Conservation (phyloP, 345 rosid genomes). For the Mangifera indica region DNA sequence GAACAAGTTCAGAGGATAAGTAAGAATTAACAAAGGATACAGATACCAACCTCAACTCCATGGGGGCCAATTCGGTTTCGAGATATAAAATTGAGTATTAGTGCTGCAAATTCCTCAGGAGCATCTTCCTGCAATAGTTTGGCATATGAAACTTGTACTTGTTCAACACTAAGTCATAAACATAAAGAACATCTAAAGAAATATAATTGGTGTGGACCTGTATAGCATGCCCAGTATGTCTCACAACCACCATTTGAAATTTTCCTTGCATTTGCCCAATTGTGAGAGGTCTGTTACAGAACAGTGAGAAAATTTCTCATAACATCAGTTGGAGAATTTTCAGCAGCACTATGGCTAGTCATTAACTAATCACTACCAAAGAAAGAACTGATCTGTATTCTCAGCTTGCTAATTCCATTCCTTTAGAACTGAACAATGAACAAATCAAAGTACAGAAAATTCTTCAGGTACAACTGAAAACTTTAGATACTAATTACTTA, state of each 20-base stretch:
- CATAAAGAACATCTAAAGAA: background rate
- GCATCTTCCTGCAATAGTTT: conserved; percentile 68
- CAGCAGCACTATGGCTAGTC: background rate
- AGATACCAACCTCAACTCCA: conserved; percentile 72
- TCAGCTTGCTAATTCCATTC: background rate
- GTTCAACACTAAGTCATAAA: background rate
- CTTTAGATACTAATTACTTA: too few relatives aligned
- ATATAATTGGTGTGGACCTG: conserved; percentile 50
- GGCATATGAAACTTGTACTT: background rate
- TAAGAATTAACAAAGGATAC: background rate
- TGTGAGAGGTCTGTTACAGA: conserved; percentile 66
- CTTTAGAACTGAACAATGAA: too few relatives aligned
- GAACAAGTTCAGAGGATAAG: background rate
- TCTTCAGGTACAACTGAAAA: too few relatives aligned
- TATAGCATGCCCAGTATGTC: conserved; percentile 96
- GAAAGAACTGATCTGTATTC: background rate
- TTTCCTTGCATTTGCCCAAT: conserved; percentile 99
- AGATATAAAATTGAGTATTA: conserved; percentile 62
- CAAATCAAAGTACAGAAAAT: too few relatives aligned
- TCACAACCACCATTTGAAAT: conserved; percentile 93
- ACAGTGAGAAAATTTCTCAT: conserved; percentile 8
- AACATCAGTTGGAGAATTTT: background rate
- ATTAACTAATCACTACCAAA: background rate
- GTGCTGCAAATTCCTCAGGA: conserved; percentile 81
- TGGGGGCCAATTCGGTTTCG: conserved; percentile 83